Evolutionary conservation across 495 filamentous ascomycete species (phyloP), one percentile per base, ranked within the genome.

Genomic region (Cairneyella variabilis): DNA sequence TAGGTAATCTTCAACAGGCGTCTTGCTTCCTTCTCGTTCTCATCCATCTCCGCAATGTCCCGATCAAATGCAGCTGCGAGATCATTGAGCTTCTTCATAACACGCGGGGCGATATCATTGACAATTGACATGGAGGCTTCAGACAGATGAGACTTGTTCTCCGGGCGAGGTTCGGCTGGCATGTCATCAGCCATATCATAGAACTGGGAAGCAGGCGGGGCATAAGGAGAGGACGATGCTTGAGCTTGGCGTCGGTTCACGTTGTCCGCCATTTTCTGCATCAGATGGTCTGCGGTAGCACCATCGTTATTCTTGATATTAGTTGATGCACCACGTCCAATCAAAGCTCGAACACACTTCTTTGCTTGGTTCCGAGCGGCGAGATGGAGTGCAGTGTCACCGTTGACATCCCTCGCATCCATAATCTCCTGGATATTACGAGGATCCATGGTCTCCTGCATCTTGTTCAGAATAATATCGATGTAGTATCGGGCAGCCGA

Each of bases 401-500:
- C 92, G 34, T 87, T 80, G 14, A 82, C 69, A 65, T 98, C 92
- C 61, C 89, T 86, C 18, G 71, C 74, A 59, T 97, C 77, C 38
- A 96, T 63, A 18, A 87, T 76, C 5, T 71, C 65, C 42, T 86
- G 83, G 17, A 96, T 77, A 42, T 89, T 83, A 49, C 84, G 79
- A 16, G 79, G 76, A 9, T 81, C 74, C 47, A 79, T 78, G 1
- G 79, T 76, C 57, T 91, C 84, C 50, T 79, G 76, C 21, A 98
- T 73, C 67, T 85, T 91, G 66, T 91, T 87, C 25, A 97, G 76
- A n/a, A 97, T 77, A 48, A 86, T 82, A 62, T 97, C 91, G 27
- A 95, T 80, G 65, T 98, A 98, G 63, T 97, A 97, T 14, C 88
- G 81, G 17, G 90, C 88, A 58, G 84, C 91, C 22, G 86, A 83